Evolutionary conservation across 768 basidiomycete species (phyloP).

Genomic region (Leccinum variicolor): DNA sequence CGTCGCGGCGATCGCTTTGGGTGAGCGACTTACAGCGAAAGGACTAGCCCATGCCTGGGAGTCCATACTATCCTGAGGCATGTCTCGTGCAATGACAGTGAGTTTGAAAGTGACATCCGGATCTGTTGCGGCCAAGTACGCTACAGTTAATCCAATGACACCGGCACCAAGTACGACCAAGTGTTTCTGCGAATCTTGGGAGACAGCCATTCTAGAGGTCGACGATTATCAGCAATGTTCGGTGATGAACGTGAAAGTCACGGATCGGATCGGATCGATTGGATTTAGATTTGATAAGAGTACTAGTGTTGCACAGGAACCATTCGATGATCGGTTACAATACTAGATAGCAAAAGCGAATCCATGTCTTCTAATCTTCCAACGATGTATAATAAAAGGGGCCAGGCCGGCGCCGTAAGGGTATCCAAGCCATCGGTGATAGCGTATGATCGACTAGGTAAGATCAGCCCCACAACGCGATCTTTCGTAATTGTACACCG

Average conservation of each 20-base stretch:
- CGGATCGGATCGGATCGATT: not conserved
- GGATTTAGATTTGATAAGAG: not conserved
- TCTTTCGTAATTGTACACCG: constrained; percentile 36
- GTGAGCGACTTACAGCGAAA: constrained; percentile 40
- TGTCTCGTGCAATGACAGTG: constrained; percentile 35
- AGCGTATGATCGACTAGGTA: not conserved
- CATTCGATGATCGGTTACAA: not conserved
- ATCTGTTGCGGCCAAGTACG: constrained; percentile 30
- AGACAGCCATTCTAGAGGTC: constrained; percentile 7
- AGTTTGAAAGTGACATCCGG: constrained; percentile 15
- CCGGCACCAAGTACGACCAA: constrained; percentile 38
- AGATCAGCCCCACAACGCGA: constrained; percentile 40
- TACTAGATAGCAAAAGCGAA: not conserved
- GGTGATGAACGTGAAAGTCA: not conserved
- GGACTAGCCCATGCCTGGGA: constrained; percentile 49
- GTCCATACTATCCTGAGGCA: constrained; percentile 31
- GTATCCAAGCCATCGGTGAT: not conserved
- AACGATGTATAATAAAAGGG: not conserved
- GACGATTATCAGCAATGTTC: not conserved
- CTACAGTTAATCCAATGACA: constrained; percentile 38
- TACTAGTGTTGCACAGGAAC: not conserved
- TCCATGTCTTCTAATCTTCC: not conserved
- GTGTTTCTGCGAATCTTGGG: constrained; percentile 6
- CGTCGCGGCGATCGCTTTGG: not conserved
- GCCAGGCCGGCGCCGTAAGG: not conserved